Evolutionary conservation across 352 stramenopile genomes (phyloP).

Genomic region (Aphanomyces cochlioides): DNA sequence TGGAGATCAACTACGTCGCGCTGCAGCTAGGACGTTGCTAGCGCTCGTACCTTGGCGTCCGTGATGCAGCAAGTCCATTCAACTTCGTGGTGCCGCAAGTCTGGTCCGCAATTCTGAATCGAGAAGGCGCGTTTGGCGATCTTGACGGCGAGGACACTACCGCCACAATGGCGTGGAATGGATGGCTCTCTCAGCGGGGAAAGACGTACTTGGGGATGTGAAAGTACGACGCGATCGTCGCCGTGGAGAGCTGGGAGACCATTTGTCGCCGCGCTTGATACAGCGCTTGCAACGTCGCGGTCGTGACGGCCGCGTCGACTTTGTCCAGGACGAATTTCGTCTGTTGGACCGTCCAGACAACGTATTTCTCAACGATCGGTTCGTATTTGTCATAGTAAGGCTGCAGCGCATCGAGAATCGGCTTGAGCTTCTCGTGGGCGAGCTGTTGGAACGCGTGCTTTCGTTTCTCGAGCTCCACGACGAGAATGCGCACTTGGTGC

Average conservation of each 20-base stretch:
- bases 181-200: neutral
- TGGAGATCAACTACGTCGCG: slow-evolving; percentile 17
- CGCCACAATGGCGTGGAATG: neutral
- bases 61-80: slow-evolving; percentile 17
- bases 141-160: slow-evolving; percentile 8
- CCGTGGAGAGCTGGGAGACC: slow-evolving; percentile 22
- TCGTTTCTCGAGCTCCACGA: neutral
- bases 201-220: slow-evolving; percentile 18
- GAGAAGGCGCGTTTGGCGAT: slow-evolving; percentile 15
- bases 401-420: neutral
- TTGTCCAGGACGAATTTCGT: neutral
- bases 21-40: neutral
- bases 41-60: neutral
- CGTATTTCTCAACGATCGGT: slow-evolving; percentile 12
- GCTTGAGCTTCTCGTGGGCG: slow-evolving; percentile 5
- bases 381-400: slow-evolving; percentile 28
- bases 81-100: slow-evolving; percentile 24
- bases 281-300: slow-evolving; percentile 23
- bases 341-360: neutral
- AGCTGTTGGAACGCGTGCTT: neutral
- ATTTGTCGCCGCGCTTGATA: slow-evolving; percentile 30
- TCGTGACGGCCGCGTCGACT: slow-evolving; percentile 23
- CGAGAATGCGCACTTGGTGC: neutral
- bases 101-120: slow-evolving; percentile 14
- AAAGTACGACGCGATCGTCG: slow-evolving; percentile 26